A percentile compares a stretch with the other conserved stretches of the same genome.
These are phyloP conservation scores for Auxenochlorella pyrenoidosa DNA, from an alignment of 139 green algal species.

Conservation along the genomic window DNA sequence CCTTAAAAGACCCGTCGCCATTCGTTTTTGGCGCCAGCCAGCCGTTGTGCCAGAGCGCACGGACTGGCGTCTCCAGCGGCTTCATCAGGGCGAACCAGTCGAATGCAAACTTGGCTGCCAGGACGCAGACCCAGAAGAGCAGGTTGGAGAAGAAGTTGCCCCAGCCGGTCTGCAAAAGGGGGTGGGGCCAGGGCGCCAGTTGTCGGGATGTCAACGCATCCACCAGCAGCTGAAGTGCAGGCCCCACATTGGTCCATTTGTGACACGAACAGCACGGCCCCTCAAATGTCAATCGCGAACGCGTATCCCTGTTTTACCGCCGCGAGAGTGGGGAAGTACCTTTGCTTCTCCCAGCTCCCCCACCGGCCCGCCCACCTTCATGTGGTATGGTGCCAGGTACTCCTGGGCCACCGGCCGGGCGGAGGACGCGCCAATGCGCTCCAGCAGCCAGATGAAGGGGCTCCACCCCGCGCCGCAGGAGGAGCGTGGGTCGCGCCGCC, in stretches of 20 bases:
- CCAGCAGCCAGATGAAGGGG: slow-evolving; percentile 46
- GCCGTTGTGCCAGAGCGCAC: slow-evolving; percentile 45
- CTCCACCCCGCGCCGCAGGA: slow-evolving; percentile 26
- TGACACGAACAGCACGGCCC: no score
- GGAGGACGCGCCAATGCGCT: slow-evolving; percentile 44
- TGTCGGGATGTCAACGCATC: no score
- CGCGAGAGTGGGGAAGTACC: no score
- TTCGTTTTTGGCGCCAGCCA: slow-evolving; percentile 27
- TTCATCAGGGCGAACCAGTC: slow-evolving; percentile 67
- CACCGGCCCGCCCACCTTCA: slow-evolving; percentile 31
- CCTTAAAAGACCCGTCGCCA: background rate
- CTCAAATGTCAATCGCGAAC: no score
- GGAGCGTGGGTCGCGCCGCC: background rate
- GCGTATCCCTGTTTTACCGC: no score
- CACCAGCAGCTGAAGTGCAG: no score
- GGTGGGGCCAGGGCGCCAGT: no score
- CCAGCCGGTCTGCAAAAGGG: slow-evolving; percentile 40
- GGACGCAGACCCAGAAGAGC: slow-evolving; percentile 64
- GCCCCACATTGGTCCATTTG: no score
- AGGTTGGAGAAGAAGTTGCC: slow-evolving; percentile 57
- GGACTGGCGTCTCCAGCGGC: slow-evolving; percentile 47
- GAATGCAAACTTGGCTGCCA: slow-evolving; percentile 69
- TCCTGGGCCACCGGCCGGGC: slow-evolving; percentile 39
- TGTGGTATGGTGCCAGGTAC: slow-evolving; percentile 48
- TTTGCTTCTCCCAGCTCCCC: no score